Percentiles rank a stretch among this genome's conserved stretches.
Evolutionary conservation across 2,329 filamentous ascomycete species (phyloP).

Genomic region (Sporothrix variecibatus): DNA sequence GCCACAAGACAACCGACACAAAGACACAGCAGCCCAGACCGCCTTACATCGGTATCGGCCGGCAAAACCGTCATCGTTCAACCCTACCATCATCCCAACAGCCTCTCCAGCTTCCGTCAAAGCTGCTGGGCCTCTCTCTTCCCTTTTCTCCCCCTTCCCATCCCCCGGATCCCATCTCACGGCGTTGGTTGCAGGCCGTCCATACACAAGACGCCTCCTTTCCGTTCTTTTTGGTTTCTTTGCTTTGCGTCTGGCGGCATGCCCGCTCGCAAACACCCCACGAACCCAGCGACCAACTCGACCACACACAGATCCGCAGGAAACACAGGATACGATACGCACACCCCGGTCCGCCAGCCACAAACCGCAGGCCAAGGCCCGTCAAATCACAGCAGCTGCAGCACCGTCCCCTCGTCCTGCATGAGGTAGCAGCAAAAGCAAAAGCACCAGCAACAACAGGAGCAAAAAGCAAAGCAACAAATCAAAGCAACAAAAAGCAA

Average conservation of each 20-base stretch:
- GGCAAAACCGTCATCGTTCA: conserved; percentile 21
- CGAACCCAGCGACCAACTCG: not conserved
- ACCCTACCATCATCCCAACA: not conserved
- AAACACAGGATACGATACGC: not conserved
- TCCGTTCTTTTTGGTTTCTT: not conserved
- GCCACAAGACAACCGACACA: not conserved
- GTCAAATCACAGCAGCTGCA: conserved; percentile 15
- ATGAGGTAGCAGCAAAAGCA: conserved; percentile 22
- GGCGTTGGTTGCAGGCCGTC: not conserved
- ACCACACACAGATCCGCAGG: not conserved
- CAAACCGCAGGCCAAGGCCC: conserved; percentile 10
- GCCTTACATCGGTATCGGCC: conserved; percentile 22
- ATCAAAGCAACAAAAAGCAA: not conserved
- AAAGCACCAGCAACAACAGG: not conserved
- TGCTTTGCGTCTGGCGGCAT: not conserved
- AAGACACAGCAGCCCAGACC: conserved; percentile 15
- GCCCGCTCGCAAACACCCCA: not conserved
- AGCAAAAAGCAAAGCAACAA: not conserved
- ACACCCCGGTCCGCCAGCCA: conserved; percentile 17
- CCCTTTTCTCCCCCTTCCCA: not conserved
- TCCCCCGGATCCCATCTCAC: not conserved
- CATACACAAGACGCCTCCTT: not conserved
- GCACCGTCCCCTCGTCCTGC: conserved; percentile 10
- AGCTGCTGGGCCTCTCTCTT: not conserved
- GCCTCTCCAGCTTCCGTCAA: not conserved